Base-by-base conservation (phyloP, 495 filamentous ascomycete species). In the Lasiosphaeriaceae sp. region DNA sequence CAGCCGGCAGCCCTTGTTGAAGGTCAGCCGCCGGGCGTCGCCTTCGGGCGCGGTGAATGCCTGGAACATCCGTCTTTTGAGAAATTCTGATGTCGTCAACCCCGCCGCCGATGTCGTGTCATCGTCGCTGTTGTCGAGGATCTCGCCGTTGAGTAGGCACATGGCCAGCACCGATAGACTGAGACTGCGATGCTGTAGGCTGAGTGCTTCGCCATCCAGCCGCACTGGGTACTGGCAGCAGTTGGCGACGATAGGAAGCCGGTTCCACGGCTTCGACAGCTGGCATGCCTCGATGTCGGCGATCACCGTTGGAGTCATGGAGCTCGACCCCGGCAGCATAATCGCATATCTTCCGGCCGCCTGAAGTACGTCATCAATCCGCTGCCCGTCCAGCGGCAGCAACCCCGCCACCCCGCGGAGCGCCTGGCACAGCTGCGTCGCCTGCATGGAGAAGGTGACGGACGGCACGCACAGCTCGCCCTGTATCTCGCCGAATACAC, bases 221-320 rank as follows among this genome's bases (percentile, higher is more conserved):
- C 62, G 59, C 7, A 59, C 34, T 0, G 59, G 29, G 47, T 69
- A 71, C 11, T 64, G 35, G 37, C 68, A 71, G 52, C 64, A 69
- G 29, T 69, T 71, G 39, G 61, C 68, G 9, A 58, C 45, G 35
- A 71, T 67, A 34, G 66, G 46, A 24, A 71, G 59, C 7, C 66
- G 58, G 43, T 71, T 64, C 64, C 62, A 71, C 3, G 50, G 49
- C 3, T 65, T 29, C 12, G 4, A 26, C 11, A 68, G 11, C 2
- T 22, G 55, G 34, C 64, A 47, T 9, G 8, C 22, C 35, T 50
- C 52, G 16, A 64, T 53, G 34, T 68, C 60, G n/a, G 41, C n/a
- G 24, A 51, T 17, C 7, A 51, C 20, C 6, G 24, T n/a, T 17
- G 48, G 48, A 5, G 29, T 34, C 12, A 51, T 35, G 17, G 11